phyloP scores from a whole-genome alignment of 345 rosid genomes.

The Melastoma malabathricum region DNA sequence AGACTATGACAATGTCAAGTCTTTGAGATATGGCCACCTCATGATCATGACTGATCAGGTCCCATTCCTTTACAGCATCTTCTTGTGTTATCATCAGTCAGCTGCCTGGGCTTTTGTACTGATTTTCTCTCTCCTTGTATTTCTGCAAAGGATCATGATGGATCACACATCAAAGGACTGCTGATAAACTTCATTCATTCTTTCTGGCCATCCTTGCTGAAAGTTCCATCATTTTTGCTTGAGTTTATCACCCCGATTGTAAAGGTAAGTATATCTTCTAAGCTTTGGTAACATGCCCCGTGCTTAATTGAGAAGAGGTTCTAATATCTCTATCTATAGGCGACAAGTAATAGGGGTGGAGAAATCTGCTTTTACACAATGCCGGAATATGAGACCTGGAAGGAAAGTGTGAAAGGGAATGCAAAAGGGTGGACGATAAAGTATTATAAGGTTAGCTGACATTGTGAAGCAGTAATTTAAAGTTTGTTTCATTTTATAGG shows the following conservation, averaged over 20 bases:
- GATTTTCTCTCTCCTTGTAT: constrained; percentile 7
- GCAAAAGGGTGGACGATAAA: constrained; percentile 77
- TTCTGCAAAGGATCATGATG: constrained; percentile 74
- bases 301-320: too few species aligned
- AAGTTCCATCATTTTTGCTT: constrained; percentile 71
- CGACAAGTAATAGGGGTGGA: constrained; percentile 36
- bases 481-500: too few species aligned
- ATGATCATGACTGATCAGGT: constrained; percentile 99
- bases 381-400: constrained; percentile 91
- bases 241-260: constrained; percentile 96
- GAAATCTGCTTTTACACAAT: constrained; percentile 64
- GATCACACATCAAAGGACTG: constrained; percentile 93
- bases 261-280: constrained; percentile 44
- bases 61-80: neutral
- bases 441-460: constrained; percentile 75
- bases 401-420: constrained; percentile 50
- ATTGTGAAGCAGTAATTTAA: neutral
- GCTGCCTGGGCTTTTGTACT: neutral
- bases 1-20: constrained; percentile 51
- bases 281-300: too few species aligned
- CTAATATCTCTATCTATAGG: constrained; percentile 23
- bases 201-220: constrained; percentile 92
- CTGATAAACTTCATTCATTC: constrained; percentile 85
- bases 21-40: constrained; percentile 94
- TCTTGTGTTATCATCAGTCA: neutral